These are phyloP conservation scores for Ambrosiella xylebori DNA, from an alignment of 2,329 filamentous ascomycete genomes.

Conservation along the genomic window DNA sequence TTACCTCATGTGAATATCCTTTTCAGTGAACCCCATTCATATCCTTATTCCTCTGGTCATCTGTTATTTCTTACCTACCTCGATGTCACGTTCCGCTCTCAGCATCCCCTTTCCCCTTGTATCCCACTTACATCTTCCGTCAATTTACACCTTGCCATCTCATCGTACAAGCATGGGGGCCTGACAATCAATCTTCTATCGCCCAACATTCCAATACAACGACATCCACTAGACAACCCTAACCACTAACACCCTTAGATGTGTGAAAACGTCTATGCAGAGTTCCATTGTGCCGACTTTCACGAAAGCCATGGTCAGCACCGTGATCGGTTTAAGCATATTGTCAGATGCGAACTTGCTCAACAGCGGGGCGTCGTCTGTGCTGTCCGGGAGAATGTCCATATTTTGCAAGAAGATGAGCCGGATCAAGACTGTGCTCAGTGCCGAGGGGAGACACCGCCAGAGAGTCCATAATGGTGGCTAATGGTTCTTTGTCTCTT, in stretches of 20 bases:
- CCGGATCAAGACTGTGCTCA: constrained; percentile 8
- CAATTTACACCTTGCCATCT: neutral
- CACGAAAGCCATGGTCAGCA: constrained; percentile 9
- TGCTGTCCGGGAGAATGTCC: constrained; percentile 7
- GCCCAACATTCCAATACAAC: too few species aligned
- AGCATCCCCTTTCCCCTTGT: too few species aligned
- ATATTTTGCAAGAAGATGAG: constrained; percentile 12
- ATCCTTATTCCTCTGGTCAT: too few species aligned
- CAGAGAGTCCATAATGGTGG: constrained; percentile 10
- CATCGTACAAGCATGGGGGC: neutral
- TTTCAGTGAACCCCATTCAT: too few species aligned
- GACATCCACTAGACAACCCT: neutral
- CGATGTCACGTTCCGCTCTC: too few species aligned
- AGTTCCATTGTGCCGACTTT: constrained; percentile 10
- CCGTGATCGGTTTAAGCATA: constrained; percentile 10
- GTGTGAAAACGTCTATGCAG: constrained; percentile 13
- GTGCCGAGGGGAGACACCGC: constrained; percentile 12
- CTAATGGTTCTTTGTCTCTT: neutral
- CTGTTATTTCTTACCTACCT: too few species aligned
- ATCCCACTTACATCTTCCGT: neutral
- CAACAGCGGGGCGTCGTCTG: constrained; percentile 4
- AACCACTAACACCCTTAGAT: constrained; percentile 3
- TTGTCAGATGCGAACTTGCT: constrained; percentile 9
- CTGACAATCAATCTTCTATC: too few species aligned
- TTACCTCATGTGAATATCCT: too few species aligned